These are phyloP conservation scores for Penicillium silybi DNA, from an alignment of 495 filamentous ascomycete species.

Conservation along the genomic window DNA sequence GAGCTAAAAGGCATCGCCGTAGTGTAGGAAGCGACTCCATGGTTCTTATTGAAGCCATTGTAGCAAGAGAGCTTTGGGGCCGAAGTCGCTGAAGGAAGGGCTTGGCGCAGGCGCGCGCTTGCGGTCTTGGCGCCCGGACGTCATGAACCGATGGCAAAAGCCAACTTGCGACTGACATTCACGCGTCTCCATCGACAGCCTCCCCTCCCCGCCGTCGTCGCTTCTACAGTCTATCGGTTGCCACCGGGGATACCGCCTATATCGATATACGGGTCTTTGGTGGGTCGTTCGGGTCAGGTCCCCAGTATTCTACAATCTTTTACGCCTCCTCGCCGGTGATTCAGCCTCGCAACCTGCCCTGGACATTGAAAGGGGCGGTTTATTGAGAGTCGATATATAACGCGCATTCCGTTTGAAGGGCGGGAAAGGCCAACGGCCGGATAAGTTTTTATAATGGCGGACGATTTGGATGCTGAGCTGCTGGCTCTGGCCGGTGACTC, in stretches of 20 bases:
- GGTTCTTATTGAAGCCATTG: not conserved
- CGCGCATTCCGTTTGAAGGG: not conserved
- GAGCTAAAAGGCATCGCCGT: slow-evolving; percentile 15
- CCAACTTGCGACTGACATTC: slow-evolving; percentile 21
- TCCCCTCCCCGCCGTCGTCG: not conserved
- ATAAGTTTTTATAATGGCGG: slow-evolving; percentile 43
- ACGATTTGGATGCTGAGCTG: slow-evolving; percentile 82
- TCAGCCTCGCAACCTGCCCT: not conserved
- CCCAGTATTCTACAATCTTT: slow-evolving; percentile 1
- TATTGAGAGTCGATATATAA: not conserved
- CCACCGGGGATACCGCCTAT: not conserved
- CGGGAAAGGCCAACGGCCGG: not conserved
- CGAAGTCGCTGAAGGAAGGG: not conserved
- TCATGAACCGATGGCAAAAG: slow-evolving; percentile 25
- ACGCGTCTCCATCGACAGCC: not conserved
- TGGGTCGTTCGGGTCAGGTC: not conserved
- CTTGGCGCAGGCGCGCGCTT: slow-evolving; percentile 24
- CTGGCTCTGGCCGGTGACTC: slow-evolving; percentile 77
- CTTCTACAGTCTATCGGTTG: slow-evolving; percentile 6
- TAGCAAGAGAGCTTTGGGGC: not conserved
- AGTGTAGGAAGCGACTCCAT: slow-evolving; percentile 19
- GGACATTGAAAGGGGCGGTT: not conserved
- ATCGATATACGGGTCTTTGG: not conserved
- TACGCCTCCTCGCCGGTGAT: slow-evolving; percentile 15
- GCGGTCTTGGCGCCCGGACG: slow-evolving; percentile 23